Conservation (phyloP, 306 rosid species). For the Mucuna pruriens region DNA sequence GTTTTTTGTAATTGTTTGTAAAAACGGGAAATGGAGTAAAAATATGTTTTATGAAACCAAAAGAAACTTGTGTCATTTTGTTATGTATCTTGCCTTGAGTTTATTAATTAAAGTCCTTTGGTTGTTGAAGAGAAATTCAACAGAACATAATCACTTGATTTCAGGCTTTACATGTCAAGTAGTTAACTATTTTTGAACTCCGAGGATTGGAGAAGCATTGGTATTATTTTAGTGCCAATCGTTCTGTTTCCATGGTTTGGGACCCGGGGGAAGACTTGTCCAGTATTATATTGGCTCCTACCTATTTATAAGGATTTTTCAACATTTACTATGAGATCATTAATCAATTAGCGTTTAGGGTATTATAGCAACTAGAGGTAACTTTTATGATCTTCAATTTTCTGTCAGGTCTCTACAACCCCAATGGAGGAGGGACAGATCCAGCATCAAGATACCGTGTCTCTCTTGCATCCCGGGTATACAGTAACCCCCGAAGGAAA, state of each 20-base stretch:
- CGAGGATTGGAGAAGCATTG: background rate
- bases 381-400: background rate
- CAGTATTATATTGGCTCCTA: background rate
- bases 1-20: background rate
- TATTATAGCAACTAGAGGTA: background rate
- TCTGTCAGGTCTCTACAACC: constrained; percentile 58
- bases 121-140: constrained; percentile 17
- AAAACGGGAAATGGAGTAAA: background rate
- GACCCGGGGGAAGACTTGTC: background rate
- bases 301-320: background rate
- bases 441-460: constrained; percentile 53
- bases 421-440: constrained; percentile 67
- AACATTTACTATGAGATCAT: too few relatives aligned
- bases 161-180: background rate
- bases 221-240: background rate
- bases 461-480: constrained; percentile 48
- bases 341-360: background rate
- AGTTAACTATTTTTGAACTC: background rate
- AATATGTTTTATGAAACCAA: background rate
- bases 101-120: background rate
- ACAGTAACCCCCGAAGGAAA: constrained; percentile 49
- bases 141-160: background rate
- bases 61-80: background rate
- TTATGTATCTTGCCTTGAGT: background rate
- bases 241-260: background rate